phyloP scores from a whole-genome alignment of 73 alveolate species.

The Diophrys appendiculata region DNA sequence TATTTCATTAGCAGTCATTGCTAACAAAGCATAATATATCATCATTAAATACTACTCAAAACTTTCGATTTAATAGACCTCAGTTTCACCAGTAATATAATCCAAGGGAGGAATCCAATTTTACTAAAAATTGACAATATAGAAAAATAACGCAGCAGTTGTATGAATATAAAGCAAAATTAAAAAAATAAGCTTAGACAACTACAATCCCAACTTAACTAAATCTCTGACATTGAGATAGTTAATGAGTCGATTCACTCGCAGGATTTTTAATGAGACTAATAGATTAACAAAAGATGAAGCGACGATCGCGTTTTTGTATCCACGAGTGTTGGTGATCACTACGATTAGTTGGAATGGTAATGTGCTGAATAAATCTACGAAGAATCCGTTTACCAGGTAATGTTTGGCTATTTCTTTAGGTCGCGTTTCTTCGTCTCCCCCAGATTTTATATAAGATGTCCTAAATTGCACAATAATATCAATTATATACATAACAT shows the following conservation, averaged over 20 bases:
- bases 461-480: conserved; percentile 50
- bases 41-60: neutral
- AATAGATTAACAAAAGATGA: conserved; percentile 10
- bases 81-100: conserved; percentile 8
- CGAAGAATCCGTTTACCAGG: conserved; percentile 24
- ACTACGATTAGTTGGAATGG: conserved; percentile 39
- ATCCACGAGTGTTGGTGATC: neutral
- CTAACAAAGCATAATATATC: conserved; percentile 49
- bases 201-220: conserved; percentile 11
- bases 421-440: conserved; percentile 37
- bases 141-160: conserved; percentile 29
- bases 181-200: conserved; percentile 10
- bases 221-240: conserved; percentile 6
- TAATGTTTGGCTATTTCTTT: conserved; percentile 30
- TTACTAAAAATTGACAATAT: neutral
- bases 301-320: neutral
- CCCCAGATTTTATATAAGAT: conserved; percentile 11
- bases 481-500: conserved; percentile 45
- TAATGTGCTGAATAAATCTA: conserved; percentile 41
- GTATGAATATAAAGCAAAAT: conserved; percentile 29
- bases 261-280: conserved; percentile 2
- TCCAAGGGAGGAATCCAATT: conserved; percentile 45
- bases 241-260: conserved; percentile 1
- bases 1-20: conserved; percentile 63
- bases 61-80: neutral